These are phyloP conservation scores for Cucumis cinereus DNA, from an alignment of 306 rosid species.

Conservation along the genomic window DNA sequence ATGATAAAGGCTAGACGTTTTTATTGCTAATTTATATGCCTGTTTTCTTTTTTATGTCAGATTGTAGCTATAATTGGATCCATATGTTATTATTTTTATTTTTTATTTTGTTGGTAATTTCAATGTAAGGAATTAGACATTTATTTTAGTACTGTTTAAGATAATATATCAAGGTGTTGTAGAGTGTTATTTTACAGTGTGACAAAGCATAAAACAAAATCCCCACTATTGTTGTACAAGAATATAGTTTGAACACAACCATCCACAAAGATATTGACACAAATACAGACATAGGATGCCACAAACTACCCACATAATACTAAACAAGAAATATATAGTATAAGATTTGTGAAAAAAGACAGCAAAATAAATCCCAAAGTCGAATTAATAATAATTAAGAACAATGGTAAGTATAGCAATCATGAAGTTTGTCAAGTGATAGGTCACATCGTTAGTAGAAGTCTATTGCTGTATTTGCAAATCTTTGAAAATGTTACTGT, in stretches of 20 bases:
- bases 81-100: not conserved
- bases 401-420: too few relatives aligned
- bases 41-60: not conserved
- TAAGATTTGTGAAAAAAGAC: not conserved
- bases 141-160: not conserved
- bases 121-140: not conserved
- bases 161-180: not conserved
- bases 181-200: not conserved
- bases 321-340: not conserved
- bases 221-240: not conserved
- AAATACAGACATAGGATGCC: not conserved
- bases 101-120: not conserved
- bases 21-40: not conserved
- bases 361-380: not conserved
- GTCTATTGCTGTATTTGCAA: too few relatives aligned
- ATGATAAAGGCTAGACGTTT: not conserved
- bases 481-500: too few relatives aligned
- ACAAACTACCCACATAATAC: not conserved
- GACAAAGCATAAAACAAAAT: constrained; percentile 3
- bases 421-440: too few relatives aligned
- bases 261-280: not conserved
- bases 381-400: not conserved
- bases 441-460: too few relatives aligned
- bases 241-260: not conserved
- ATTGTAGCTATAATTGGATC: not conserved